Conservation (phyloP, 192 early-diverging fungal species). For the Podila clonocystis region DNA sequence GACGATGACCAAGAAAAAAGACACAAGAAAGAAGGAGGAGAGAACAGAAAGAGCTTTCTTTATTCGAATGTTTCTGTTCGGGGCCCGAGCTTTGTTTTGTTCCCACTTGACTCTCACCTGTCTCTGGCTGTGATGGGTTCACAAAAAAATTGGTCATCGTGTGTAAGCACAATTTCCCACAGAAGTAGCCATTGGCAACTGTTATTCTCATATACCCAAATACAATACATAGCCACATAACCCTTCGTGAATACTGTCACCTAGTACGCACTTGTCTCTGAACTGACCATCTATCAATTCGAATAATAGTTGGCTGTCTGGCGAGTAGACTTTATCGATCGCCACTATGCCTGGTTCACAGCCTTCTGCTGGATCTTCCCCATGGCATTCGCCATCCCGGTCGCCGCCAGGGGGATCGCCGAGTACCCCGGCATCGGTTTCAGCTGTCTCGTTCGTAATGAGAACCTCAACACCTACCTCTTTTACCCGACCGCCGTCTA, state of each 20-base stretch:
- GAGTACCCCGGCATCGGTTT: conserved; percentile 42
- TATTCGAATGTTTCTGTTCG: too few species aligned
- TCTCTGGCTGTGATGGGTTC: too few species aligned
- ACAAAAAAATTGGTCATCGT: background rate
- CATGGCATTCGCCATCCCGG: conserved; percentile 38
- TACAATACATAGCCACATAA: background rate
- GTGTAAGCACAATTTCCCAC: conserved; percentile 1
- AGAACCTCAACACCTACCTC: conserved; percentile 35
- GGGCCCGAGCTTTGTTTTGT: too few species aligned
- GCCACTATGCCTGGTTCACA: conserved; percentile 28
- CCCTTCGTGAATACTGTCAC: background rate
- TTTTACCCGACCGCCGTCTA: conserved; percentile 43
- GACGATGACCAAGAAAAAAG: too few species aligned
- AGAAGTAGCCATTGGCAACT: background rate
- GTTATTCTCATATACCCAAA: background rate
- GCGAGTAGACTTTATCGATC: conserved; percentile 38
- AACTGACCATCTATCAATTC: background rate
- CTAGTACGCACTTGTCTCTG: background rate
- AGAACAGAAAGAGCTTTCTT: too few species aligned
- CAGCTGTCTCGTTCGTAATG: conserved; percentile 34
- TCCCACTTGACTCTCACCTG: too few species aligned
- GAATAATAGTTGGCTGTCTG: conserved; percentile 39
- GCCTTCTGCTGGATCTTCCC: conserved; percentile 46
- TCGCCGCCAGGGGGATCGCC: conserved; percentile 29
- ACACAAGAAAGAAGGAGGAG: too few species aligned